phyloP scores from a whole-genome alignment of 495 filamentous ascomycete species.

The Penicillium robsamsonii region DNA sequence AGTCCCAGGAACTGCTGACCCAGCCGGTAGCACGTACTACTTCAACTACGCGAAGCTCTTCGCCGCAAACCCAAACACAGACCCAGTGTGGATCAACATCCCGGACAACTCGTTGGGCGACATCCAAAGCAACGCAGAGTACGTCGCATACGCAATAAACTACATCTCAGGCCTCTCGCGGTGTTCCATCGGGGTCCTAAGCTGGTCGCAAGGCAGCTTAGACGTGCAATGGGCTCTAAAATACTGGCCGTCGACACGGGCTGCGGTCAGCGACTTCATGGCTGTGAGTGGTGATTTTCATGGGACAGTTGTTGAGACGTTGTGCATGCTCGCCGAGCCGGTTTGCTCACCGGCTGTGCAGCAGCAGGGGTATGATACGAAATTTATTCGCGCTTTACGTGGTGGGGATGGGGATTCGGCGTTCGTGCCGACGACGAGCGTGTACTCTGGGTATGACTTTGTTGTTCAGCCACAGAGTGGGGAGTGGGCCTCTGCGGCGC shows the following conservation, averaged over 20 bases:
- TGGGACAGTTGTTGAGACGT: slow-evolving; percentile 36
- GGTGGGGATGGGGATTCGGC: slow-evolving; percentile 39
- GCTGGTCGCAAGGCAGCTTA: too few relatives aligned
- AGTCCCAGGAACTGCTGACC: too few relatives aligned
- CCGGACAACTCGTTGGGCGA: too few relatives aligned
- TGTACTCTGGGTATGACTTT: slow-evolving; percentile 41
- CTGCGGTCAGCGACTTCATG: slow-evolving; percentile 37
- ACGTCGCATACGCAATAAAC: too few relatives aligned
- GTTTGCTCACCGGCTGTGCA: slow-evolving; percentile 32
- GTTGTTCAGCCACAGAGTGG: slow-evolving; percentile 44
- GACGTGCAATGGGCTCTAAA: slow-evolving; percentile 49
- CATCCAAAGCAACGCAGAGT: too few relatives aligned
- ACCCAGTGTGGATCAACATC: too few relatives aligned
- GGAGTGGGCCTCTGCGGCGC: slow-evolving; percentile 38
- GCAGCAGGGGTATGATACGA: slow-evolving; percentile 41
- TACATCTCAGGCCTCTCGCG: too few relatives aligned
- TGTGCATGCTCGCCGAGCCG: slow-evolving; percentile 18
- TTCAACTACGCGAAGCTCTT: too few relatives aligned
- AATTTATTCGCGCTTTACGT: slow-evolving; percentile 38
- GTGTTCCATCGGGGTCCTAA: too few relatives aligned
- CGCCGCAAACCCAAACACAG: too few relatives aligned
- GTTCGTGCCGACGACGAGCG: slow-evolving; percentile 46
- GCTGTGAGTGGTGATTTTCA: slow-evolving; percentile 47
- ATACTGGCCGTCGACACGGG: slow-evolving; percentile 47
- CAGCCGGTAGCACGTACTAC: too few relatives aligned